Evolutionary conservation across 2,329 filamentous ascomycete genomes (phyloP).

Genomic region (Apiospora kogelbergensis): DNA sequence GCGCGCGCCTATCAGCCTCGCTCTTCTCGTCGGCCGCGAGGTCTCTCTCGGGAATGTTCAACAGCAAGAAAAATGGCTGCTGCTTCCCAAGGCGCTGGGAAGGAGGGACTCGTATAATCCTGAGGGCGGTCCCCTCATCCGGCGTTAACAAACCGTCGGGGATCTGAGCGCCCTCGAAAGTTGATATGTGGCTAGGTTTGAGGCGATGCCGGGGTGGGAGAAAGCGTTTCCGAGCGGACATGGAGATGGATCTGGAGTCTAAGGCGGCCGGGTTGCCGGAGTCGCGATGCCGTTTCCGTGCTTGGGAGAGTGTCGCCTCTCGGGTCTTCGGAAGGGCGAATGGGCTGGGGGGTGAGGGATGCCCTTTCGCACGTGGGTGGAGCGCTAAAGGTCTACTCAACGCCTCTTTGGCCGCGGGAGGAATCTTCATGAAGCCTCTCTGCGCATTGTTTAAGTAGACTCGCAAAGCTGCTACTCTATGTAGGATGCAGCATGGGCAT

Average conservation of each 20-base stretch:
- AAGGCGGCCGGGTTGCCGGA: not conserved
- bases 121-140: not conserved
- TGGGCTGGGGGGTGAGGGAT: not conserved
- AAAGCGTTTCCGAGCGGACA: not conserved
- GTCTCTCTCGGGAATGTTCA: slow-evolving; percentile 5
- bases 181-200: not conserved
- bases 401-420: not conserved
- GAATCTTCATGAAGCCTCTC: slow-evolving; percentile 8
- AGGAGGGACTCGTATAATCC: not conserved
- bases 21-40: not conserved
- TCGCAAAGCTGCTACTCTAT: not conserved
- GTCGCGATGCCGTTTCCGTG: not conserved
- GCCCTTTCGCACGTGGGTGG: not conserved
- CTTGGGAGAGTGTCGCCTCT: not conserved
- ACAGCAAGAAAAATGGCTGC: not conserved
- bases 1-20: not conserved
- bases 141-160: not conserved
- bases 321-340: not conserved
- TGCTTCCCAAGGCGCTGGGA: not conserved
- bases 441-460: not conserved
- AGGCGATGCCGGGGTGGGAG: not conserved
- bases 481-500: not conserved
- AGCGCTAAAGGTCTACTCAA: slow-evolving; percentile 8
- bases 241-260: not conserved
- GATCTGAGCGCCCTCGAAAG: slow-evolving; percentile 6